Evolutionary conservation across 2,329 filamentous ascomycete genomes (phyloP).

Genomic region (Xylariaceae sp.): DNA sequence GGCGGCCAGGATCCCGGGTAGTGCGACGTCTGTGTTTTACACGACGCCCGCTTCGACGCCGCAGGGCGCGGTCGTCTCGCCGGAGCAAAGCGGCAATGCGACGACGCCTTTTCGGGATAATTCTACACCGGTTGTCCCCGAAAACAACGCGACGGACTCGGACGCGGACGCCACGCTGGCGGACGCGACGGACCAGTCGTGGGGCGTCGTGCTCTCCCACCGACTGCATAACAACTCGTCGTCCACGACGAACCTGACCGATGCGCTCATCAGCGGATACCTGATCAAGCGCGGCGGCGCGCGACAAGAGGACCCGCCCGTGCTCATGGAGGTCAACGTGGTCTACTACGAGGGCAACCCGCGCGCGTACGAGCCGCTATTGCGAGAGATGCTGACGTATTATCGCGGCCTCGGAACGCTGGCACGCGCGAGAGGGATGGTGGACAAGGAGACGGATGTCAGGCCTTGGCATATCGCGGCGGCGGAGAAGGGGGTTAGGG

Average conservation of each 20-base stretch:
- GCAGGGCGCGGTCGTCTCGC: constrained; percentile 53
- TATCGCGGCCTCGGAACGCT: constrained; percentile 65
- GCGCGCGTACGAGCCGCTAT: constrained; percentile 54
- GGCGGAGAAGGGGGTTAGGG: constrained; percentile 62
- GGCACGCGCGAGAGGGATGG: constrained; percentile 59
- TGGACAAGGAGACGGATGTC: constrained; percentile 54
- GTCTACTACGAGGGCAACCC: constrained; percentile 51
- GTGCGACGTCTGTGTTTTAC: constrained; percentile 42
- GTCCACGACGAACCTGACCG: constrained; percentile 49
- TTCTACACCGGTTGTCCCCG: constrained; percentile 40
- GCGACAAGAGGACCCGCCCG: constrained; percentile 51
- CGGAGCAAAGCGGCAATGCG: constrained; percentile 51
- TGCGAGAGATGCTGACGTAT: constrained; percentile 65
- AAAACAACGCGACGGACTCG: constrained; percentile 40
- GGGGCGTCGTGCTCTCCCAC: constrained; percentile 66
- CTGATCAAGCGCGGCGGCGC: constrained; percentile 58
- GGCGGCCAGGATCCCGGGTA: constrained; percentile 42
- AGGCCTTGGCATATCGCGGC: constrained; percentile 74
- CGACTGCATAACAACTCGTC: constrained; percentile 56
- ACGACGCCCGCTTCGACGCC: constrained; percentile 66
- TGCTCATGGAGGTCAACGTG: constrained; percentile 59
- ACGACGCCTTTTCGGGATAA: constrained; percentile 41
- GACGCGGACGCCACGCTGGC: constrained; percentile 64
- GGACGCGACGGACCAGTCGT: constrained; percentile 69
- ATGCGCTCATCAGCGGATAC: constrained; percentile 59